Base-by-base conservation (phyloP, 1,284 basidiomycete species). In the Microbotryum intermedium region DNA sequence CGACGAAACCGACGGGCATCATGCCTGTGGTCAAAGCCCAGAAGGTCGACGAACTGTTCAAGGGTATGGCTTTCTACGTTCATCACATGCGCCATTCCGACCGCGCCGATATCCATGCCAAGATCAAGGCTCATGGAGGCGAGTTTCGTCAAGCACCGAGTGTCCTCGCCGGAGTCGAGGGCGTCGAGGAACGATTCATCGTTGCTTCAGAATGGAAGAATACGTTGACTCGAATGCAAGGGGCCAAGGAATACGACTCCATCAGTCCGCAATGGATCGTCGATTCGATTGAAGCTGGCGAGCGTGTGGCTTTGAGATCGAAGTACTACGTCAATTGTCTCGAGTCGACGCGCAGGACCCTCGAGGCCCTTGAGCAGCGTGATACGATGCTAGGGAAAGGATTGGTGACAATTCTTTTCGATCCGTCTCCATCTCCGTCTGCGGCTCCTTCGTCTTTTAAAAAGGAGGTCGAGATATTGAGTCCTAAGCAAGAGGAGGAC, bases 201-300 rank as follows among this genome's bases (percentile, higher is more conserved):
- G 47, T 58, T 47, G 60, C 48, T 59, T 20, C 21, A 39, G 25
- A 53, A 21, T 7, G 47, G 52, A 25, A 48, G 51, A 23, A 53
- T 55, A 25, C 55, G 60, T 43, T 53, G 53, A 30, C 46, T 48
- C 46, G 21, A 8, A 21, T 26, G 80, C 70, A 78, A 81, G 69
- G 84, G 82, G 73, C 72, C 39, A 69, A 71, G 46, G 73, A 74
- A 43, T 73, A 54, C 63, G 86, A 89, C 70, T 81, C 93, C 53
- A 76, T 94, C 58, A 83, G 80, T 57, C 88, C 91, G 0, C 76
- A 80, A 34, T 95, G 90, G 90, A 78, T 95, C 53, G 72, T 79
- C 49, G 87, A 90, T 69, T 90, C 84, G n/a, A 79, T 92, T 48
- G 78, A 18, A 75, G 80, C 57, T 74, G 79, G 18, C 72, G 34